phyloP scores from a whole-genome alignment of 2,329 filamentous ascomycete genomes.

The Colletotrichum endophyticum region DNA sequence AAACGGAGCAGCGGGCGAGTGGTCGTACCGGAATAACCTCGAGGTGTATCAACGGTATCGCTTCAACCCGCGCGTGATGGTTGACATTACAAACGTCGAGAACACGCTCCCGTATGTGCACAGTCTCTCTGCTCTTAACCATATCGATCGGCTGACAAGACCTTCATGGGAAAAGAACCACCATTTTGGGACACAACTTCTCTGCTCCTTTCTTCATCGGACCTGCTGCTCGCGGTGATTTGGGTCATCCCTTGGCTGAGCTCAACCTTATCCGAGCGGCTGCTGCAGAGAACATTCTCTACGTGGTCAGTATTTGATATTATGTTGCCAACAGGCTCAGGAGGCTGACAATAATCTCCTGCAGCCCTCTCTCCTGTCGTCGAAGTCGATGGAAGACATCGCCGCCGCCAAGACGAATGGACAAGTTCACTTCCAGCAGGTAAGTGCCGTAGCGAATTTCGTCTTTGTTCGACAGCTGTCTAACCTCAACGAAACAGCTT shows the following conservation, averaged over 20 bases:
- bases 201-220: conserved; percentile 60
- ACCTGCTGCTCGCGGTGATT: conserved; percentile 49
- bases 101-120: conserved; percentile 36
- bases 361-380: conserved; percentile 36
- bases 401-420: conserved; percentile 36
- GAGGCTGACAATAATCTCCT: background rate
- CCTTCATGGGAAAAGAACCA: conserved; percentile 37
- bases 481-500: conserved; percentile 1
- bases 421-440: conserved; percentile 43
- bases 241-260: conserved; percentile 51
- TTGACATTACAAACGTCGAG: conserved; percentile 52
- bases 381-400: conserved; percentile 40
- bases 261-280: conserved; percentile 55
- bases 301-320: conserved; percentile 36
- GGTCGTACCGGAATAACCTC: conserved; percentile 61
- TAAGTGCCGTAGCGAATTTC: background rate
- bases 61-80: conserved; percentile 52
- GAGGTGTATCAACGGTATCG: conserved; percentile 56
- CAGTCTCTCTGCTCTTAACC: too few species aligned
- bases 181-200: conserved; percentile 59
- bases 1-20: conserved; percentile 61
- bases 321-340: background rate
- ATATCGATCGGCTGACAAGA: background rate
- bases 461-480: background rate
- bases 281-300: conserved; percentile 50